Conservation (phyloP, 208 protist genomes). For the Leishmania major region DNA sequence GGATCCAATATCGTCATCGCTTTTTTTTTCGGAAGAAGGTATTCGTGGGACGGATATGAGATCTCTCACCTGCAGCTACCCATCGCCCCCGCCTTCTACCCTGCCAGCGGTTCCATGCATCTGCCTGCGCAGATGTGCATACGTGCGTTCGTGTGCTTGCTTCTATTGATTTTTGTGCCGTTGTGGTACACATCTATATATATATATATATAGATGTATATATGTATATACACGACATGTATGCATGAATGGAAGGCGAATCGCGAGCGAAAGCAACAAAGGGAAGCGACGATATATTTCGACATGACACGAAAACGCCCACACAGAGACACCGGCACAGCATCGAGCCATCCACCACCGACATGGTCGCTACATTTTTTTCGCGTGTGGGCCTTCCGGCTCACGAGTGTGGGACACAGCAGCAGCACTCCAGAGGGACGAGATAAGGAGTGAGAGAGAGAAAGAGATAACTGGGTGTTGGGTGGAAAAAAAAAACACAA, state of each 20-base stretch:
- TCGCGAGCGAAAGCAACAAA: not conserved
- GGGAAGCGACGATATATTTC: not conserved
- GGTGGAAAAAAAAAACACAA: not conserved
- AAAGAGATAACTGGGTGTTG: conserved; percentile 3
- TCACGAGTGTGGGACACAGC: not conserved
- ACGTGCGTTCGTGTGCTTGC: not conserved
- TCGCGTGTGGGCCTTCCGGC: not conserved
- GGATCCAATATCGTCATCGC: not conserved
- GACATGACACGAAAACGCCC: not conserved
- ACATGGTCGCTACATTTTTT: not conserved
- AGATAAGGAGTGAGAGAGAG: not conserved
- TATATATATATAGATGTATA: not conserved
- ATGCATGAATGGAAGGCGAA: not conserved
- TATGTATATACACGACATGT: not conserved
- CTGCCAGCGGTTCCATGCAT: not conserved
- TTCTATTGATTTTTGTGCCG: not conserved
- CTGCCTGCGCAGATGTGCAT: not conserved
- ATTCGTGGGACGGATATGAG: not conserved
- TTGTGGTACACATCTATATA: not conserved
- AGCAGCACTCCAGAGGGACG: conserved; percentile 1
- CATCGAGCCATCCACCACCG: not conserved
- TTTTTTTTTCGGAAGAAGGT: not conserved
- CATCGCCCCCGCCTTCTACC: not conserved
- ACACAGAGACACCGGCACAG: not conserved
- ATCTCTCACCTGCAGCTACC: not conserved